These are phyloP conservation scores for Chaetomium fimeti DNA, from an alignment of 495 filamentous ascomycete species.

Conservation along the genomic window DNA sequence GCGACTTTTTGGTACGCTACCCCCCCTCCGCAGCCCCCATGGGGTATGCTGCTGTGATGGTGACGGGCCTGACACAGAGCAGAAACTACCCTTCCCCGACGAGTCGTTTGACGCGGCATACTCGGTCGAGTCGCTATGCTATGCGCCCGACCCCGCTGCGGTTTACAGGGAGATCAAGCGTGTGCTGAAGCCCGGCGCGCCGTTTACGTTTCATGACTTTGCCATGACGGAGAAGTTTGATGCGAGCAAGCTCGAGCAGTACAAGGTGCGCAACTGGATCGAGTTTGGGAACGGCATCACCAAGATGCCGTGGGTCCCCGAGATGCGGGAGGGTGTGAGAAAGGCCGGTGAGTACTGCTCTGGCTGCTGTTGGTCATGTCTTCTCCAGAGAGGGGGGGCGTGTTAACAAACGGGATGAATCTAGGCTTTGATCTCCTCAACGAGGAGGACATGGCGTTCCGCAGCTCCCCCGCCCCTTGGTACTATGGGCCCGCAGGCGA, in stretches of 20 bases:
- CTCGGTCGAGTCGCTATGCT: slow-evolving; percentile 26
- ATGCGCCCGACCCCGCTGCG: slow-evolving; percentile 16
- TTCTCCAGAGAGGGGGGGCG: not conserved
- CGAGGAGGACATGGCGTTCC: slow-evolving; percentile 23
- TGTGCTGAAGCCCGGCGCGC: slow-evolving; percentile 27
- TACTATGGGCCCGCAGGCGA: slow-evolving; percentile 27
- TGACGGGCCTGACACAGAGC: not conserved
- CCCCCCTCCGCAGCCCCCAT: not conserved
- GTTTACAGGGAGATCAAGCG: slow-evolving; percentile 26
- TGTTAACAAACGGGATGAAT: not conserved
- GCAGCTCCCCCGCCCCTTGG: slow-evolving; percentile 20
- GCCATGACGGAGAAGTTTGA: slow-evolving; percentile 30
- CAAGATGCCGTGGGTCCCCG: slow-evolving; percentile 22
- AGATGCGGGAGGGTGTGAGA: slow-evolving; percentile 21
- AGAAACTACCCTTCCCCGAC: slow-evolving; percentile 29
- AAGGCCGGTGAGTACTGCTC: slow-evolving; percentile 14
- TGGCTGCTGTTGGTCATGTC: not conserved
- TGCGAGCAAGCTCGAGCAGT: slow-evolving; percentile 15
- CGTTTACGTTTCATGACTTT: slow-evolving; percentile 24
- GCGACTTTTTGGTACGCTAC: slow-evolving; percentile 22
- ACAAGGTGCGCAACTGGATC: slow-evolving; percentile 26
- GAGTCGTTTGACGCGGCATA: slow-evolving; percentile 28
- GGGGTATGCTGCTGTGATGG: not conserved
- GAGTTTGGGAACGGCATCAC: slow-evolving; percentile 28
- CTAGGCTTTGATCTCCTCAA: slow-evolving; percentile 22